Base-by-base conservation (phyloP, 345 rosid genomes). In the Eutrema japonicum region DNA sequence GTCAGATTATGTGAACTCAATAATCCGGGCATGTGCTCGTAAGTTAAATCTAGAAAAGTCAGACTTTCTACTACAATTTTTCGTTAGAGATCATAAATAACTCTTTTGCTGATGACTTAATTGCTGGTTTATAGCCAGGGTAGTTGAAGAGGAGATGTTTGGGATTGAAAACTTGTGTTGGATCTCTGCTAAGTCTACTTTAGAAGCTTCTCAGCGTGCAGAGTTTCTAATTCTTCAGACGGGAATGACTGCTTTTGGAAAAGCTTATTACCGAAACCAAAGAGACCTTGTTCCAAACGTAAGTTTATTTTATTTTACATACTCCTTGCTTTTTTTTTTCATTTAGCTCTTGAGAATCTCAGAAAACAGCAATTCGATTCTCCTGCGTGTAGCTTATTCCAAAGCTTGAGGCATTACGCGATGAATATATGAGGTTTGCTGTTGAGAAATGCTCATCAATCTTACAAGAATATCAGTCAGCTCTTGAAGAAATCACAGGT, bases 191-290 rank as follows among this genome's bases (percentile, higher is more conserved):
- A 89, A 91, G 81, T 87, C 97, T 70, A 89, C 96, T 29, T 70
- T 89, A 77, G 96, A 94, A 76, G 96, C 98, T 82, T 94, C 97
- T 29, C 85, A 88, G 78, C 86, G 83, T 68, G 89, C 97, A 6
- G 97, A 94, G 59, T 79, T 82, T 82, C 79, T 94, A 80, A 91
- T 94, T 79, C 85, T 94, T 71, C 94, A 85, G 83, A 89, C 98
- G 7, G 98, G 98, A 74, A 94, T 94, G 98, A 89, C 98, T 51
- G 93, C 95, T 37, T 94, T 94, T 61, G 98, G 98, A 61, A 91
- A 91, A 79, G 91, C 93, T 49, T 89, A 83, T 83, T 94, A 89
- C 83, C 83, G 96, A 76, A 85, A 83, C 68, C 91, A 87, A 70
- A 79, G 85, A 55, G 98, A 94, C 83, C 96, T 94, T 45, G 88